Base-by-base conservation (phyloP, 805 yeast genomes). In the Teunomyces panamensis region DNA sequence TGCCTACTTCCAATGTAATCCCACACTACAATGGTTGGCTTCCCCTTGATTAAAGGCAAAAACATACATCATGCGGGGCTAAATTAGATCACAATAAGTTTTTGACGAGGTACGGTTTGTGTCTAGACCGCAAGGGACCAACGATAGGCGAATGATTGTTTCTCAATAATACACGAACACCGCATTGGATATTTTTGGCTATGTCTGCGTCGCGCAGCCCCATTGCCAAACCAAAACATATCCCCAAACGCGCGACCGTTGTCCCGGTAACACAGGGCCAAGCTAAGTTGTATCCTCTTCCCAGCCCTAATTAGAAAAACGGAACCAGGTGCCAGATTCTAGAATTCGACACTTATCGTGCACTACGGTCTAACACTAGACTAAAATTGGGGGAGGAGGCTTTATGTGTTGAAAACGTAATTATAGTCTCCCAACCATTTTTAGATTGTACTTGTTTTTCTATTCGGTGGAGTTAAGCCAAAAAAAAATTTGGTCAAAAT, bases 171-270 rank as follows among this genome's bases (percentile, higher is more conserved):
- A 32, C 34, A 32, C 34, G 34, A 32, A 32, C 34, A n/a, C 11
- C 9, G 8, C 17, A 20, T 20, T 6, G 24, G 24, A 30, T 30
- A 35, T 16, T 20, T 20, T 35, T 35, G 39, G 39, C 39, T 10
- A 7, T 27, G 37, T 3, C 39, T 17, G 39, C 39, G 39, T n/a
- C n/a, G 8, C 17, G 17, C 34, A 9, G 34, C 10, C 17, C 17
- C 17, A 32, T 32, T 10, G 16, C 32, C 41, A 37, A 37, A 37
- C 41, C 16, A 37, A 37, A 37, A 37, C 41, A 37, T 17, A 17
- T 37, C 30, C 41, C 27, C 28, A 35, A 37, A 2, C 9, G 30
- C 9, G 30, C 8, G 27, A 24, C 30, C 41, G 41, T 37, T 37
- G 41, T 20, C 41, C 30, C 26, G 41, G 41, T 37, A 11, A 37